Evolutionary conservation across 1,284 basidiomycete genomes (phyloP).

Genomic region (Cutaneotrichosporon mucoides): DNA sequence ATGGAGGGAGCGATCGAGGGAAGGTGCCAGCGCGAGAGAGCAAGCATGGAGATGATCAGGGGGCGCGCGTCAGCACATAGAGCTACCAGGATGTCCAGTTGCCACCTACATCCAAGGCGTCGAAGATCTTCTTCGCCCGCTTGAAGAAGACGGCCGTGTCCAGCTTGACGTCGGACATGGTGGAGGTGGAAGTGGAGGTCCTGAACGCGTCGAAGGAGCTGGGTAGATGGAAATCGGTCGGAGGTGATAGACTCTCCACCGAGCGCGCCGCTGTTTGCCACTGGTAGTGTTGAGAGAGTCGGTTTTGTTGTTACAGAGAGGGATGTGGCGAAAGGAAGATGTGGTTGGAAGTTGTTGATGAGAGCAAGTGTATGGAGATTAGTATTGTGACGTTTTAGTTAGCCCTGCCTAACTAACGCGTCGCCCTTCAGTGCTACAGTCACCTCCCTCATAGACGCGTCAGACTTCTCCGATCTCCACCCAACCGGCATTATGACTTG

Average conservation of each 20-base stretch:
- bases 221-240: background rate
- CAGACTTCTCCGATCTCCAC: too few species aligned
- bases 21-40: background rate
- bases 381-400: background rate
- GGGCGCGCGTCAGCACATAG: too few species aligned
- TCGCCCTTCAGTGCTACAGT: too few species aligned
- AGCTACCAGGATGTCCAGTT: too few species aligned
- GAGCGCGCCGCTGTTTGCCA: background rate
- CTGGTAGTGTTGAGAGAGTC: too few species aligned
- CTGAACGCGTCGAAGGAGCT: background rate
- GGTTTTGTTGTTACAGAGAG: background rate
- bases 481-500: background rate
- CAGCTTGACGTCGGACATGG: constrained; percentile 53
- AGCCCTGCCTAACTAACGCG: too few species aligned
- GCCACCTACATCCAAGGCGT: constrained; percentile 67
- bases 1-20: background rate
- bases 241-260: background rate
- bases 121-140: constrained; percentile 64
- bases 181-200: constrained; percentile 2
- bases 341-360: too few species aligned
- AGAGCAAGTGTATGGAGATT: background rate
- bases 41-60: too few species aligned
- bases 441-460: too few species aligned
- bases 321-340: too few species aligned
- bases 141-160: constrained; percentile 59